phyloP scores from a whole-genome alignment of 768 basidiomycete species.

The Heimioporus sp. region DNA sequence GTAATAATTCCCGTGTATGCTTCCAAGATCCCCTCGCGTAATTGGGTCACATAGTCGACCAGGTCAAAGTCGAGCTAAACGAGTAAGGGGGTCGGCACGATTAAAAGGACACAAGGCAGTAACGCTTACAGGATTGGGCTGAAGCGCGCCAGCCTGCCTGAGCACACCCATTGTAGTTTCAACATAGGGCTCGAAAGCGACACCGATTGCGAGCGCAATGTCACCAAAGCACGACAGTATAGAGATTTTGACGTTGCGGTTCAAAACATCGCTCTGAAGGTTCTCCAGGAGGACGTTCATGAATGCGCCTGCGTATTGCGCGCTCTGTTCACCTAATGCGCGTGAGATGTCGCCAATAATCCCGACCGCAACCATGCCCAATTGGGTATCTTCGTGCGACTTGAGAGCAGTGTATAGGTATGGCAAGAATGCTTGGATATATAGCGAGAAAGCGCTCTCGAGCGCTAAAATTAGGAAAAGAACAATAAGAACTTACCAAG shows the following conservation, averaged over 20 bases:
- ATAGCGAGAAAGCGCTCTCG: slow-evolving; percentile 75
- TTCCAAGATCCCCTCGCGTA: slow-evolving; percentile 95
- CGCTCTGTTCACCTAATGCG: slow-evolving; percentile 81
- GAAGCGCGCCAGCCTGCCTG: slow-evolving; percentile 83
- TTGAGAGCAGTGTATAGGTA: slow-evolving; percentile 88
- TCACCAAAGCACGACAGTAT: slow-evolving; percentile 96
- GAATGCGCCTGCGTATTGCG: slow-evolving; percentile 82
- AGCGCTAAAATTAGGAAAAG: slow-evolving; percentile 48
- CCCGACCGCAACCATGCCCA: slow-evolving; percentile 94
- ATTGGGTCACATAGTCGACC: slow-evolving; percentile 84
- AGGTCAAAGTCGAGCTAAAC: slow-evolving; percentile 79
- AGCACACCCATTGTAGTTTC: slow-evolving; percentile 90
- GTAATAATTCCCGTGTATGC: slow-evolving; percentile 95
- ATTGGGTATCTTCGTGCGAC: slow-evolving; percentile 90
- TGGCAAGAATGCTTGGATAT: slow-evolving; percentile 82
- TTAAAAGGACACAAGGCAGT: not conserved
- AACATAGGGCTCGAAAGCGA: slow-evolving; percentile 84
- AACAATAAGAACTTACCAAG: not conserved
- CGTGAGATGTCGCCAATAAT: slow-evolving; percentile 96
- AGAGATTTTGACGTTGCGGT: slow-evolving; percentile 95
- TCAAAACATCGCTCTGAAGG: slow-evolving; percentile 84
- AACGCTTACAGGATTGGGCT: slow-evolving; percentile 76
- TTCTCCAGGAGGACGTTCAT: slow-evolving; percentile 93
- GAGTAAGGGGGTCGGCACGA: slow-evolving; percentile 1
- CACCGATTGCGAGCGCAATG: slow-evolving; percentile 88